Base-by-base conservation (phyloP, 164 flowering plant genomes). In the Echeveria elegans region DNA sequence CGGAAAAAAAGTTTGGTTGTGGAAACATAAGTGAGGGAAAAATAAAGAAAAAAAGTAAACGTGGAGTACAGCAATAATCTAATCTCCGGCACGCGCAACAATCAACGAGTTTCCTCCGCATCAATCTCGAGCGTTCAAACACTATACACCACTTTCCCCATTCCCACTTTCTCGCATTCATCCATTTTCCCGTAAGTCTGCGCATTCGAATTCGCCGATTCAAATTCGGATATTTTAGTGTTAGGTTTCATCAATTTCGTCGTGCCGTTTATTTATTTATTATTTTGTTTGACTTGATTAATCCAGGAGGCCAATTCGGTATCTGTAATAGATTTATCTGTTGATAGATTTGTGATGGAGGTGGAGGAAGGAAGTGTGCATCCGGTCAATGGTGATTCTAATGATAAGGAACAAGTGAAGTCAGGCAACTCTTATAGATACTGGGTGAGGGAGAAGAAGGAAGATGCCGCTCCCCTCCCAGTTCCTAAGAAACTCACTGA, bases 381-480 rank as follows among this genome's bases (percentile, higher is more conserved):
- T 1, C 61, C 61, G 12, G 4, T 29, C 3, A 56, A 28, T 56
- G 32, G 61, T 5, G n/a, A 16, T 47, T 16, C n/a, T 47, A 1
- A 1, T 50, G 56, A 21, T 11, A 28, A 56, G 18, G 61, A 56
- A 12, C 61, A 56, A 1, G 61, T 32, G 5, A 56, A 56, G 19
- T 56, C 61, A 6, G 61, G 61, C 2, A 56, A 56, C 32, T 92
- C 97, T 0, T 92, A 92, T 67, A 88, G 79, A 16, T 92, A 92
- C 63, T 92, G 98, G 98, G 96, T 92, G 1, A 74, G 98, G 65
- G 86, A 83, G 52, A 72, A 56, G 26, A 79, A 66, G 24, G 72
- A 75, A 6, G 96, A 85, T 28, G 96, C 96, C 0, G 96, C 92
- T 10, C 96, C 98, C 0, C 72, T 81, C 3, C 92, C 96, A 0